Conservation (phyloP, 2,329 filamentous ascomycete genomes). For the Anthostomella pinea region DNA sequence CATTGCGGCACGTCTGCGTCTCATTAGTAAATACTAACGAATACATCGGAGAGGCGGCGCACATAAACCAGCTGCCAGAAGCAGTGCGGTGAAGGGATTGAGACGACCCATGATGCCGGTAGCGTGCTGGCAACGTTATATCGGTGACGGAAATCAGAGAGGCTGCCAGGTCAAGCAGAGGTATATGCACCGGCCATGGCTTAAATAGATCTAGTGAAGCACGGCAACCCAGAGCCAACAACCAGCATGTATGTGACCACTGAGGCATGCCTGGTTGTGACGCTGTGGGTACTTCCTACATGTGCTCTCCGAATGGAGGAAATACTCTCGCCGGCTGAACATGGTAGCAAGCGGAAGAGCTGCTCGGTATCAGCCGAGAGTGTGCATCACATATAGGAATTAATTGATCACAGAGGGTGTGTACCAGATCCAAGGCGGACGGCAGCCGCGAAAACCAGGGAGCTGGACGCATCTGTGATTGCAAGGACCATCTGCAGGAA, state of each 20-base stretch:
- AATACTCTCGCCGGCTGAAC: too few relatives aligned
- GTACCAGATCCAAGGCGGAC: conserved; percentile 5
- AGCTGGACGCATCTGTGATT: conserved; percentile 11
- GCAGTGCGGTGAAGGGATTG: conserved; percentile 18
- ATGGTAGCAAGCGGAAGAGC: too few relatives aligned
- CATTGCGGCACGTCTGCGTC: conserved; percentile 24
- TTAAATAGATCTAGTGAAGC: too few relatives aligned
- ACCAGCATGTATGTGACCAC: too few relatives aligned
- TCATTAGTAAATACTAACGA: conserved; percentile 14
- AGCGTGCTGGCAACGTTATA: not conserved
- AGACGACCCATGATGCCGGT: conserved; percentile 24
- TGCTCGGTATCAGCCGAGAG: too few relatives aligned
- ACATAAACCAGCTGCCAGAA: conserved; percentile 25
- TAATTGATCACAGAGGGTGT: conserved; percentile 5
- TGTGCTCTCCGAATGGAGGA: too few relatives aligned
- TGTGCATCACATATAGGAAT: not conserved
- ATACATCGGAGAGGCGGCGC: not conserved
- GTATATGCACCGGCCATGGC: not conserved
- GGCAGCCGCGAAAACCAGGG: conserved; percentile 9
- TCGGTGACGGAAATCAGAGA: too few relatives aligned
- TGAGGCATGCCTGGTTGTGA: too few relatives aligned
- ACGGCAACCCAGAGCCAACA: too few relatives aligned
- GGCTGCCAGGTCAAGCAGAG: too few relatives aligned
- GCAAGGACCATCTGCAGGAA: conserved; percentile 10
- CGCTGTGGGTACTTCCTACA: too few relatives aligned